Conservation (phyloP, 805 yeast genomes). For the Cyberlindnera mississippiensis region DNA sequence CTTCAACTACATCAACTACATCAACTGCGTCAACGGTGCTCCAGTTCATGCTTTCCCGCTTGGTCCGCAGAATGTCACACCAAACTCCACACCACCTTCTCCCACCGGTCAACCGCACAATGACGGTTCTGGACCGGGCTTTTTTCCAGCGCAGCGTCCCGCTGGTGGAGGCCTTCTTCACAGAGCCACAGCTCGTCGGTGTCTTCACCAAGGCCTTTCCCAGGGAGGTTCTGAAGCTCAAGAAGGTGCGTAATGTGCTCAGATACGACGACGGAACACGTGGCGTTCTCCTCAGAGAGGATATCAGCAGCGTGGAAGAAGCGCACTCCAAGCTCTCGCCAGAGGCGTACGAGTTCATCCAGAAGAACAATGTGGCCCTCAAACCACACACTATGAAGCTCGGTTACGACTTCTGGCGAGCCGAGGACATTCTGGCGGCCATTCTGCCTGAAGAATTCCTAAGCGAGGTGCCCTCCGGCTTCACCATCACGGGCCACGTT, state of each 20-base stretch:
- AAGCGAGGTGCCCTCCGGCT: constrained; percentile 83
- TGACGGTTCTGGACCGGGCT: constrained; percentile 62
- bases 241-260: constrained; percentile 69
- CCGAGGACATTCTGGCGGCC: constrained; percentile 79
- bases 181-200: constrained; percentile 50
- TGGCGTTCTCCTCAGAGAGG: constrained; percentile 57
- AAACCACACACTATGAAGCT: constrained; percentile 52
- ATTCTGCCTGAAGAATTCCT: constrained; percentile 68
- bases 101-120: constrained; percentile 69
- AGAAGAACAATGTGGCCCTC: constrained; percentile 43
- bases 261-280: constrained; percentile 30
- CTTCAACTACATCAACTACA: too few relatives aligned
- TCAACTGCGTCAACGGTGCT: too few relatives aligned
- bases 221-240: constrained; percentile 62
- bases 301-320: constrained; percentile 37
- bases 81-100: constrained; percentile 14
- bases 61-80: constrained; percentile 1
- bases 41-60: too few relatives aligned
- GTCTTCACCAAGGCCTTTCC: constrained; percentile 55
- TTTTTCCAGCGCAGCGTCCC: constrained; percentile 56
- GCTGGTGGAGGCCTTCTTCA: constrained; percentile 64
- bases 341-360: constrained; percentile 42
- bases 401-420: constrained; percentile 79
- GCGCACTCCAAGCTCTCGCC: constrained; percentile 37
- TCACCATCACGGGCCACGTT: constrained; percentile 90